Base-by-base conservation (phyloP, 2,329 filamentous ascomycete species). In the Exophiala bonariae region DNA sequence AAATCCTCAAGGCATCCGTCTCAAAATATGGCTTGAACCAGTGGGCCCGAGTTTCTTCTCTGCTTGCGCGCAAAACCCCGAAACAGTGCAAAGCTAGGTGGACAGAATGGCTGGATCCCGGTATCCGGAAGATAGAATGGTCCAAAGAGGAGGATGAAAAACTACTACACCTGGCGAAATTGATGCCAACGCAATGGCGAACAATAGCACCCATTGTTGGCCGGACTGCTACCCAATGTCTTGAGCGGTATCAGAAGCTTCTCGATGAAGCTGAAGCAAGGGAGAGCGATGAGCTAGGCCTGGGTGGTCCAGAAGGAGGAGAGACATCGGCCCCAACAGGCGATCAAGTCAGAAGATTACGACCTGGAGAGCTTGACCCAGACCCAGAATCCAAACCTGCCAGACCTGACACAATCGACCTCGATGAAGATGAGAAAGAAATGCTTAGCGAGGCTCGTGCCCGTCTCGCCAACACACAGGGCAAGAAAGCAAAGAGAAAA, bases 31-130 rank as follows among this genome's bases (percentile, higher is more conserved):
- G 90, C 40, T 79, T 96, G 52, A 93, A 96, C 65, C 93, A 99
- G 73, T 99, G 93, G 93, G 92, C 93, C 66, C 92, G 93, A 70
- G 93, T 97, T 56, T 96, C 93, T 46, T 97, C 93, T 49, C 82
- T 99, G 57, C 85, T 99, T 58, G 92, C 92, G 66, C 89, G 95
- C 64, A 99, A 99, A 72, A 97, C 93, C 23, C 85, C 93, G 41
- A 99, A 99, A 75, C 93, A 99, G 75, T 99, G 93, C 82, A 99
- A 99, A 75, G 92, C 93, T 52, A 81, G 93, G 74, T 99, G 93
- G 93, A 84, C 86, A 66, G 92, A 99, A 79, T 99, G 93, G 92
- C 81, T 99, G 58, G 93, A 99, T 65, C 93, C 93, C 16, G 89
- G 88, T 66, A 97, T 99, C 75, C 88, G 92, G 64, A 99, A 99